Evolutionary conservation across 306 rosid genomes (phyloP).

Genomic region (Morella rubra): DNA sequence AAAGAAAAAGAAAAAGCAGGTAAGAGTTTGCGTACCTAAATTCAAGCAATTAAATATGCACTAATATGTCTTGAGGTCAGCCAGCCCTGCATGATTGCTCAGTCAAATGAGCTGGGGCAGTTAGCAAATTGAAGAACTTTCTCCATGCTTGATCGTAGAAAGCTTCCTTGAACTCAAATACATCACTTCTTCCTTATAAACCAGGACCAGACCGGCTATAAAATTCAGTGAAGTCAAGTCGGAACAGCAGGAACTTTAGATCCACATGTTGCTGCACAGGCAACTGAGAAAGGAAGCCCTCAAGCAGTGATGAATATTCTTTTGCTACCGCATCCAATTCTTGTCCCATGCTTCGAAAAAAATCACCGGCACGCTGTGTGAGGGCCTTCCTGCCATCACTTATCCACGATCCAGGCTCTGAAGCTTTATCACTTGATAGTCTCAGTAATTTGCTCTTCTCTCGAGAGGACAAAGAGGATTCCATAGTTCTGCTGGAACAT

Average conservation of each 20-base stretch:
- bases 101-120: constrained; percentile 32
- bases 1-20: neutral
- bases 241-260: constrained; percentile 90
- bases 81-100: constrained; percentile 37
- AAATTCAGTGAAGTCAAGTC: constrained; percentile 93
- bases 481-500: constrained; percentile 56
- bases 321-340: constrained; percentile 75
- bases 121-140: constrained; percentile 35
- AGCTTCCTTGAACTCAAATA: constrained; percentile 30
- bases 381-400: constrained; percentile 90
- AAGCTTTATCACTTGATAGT: constrained; percentile 39
- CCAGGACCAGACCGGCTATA: constrained; percentile 63
- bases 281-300: constrained; percentile 87
- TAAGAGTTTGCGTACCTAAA: constrained; percentile 45
- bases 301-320: constrained; percentile 83
- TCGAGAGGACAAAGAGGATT: constrained; percentile 59
- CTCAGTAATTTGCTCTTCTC: constrained; percentile 59
- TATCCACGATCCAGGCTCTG: constrained; percentile 68
- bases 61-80: constrained; percentile 44
- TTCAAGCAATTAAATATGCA: constrained; percentile 31
- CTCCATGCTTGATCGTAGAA: constrained; percentile 22
- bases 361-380: constrained; percentile 79
- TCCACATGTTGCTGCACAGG: constrained; percentile 97
- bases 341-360: constrained; percentile 71
- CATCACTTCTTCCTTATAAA: constrained; percentile 37